These are phyloP conservation scores for Peronosclerospora sorghi DNA, from an alignment of 352 stramenopile genomes.

Conservation along the genomic window DNA sequence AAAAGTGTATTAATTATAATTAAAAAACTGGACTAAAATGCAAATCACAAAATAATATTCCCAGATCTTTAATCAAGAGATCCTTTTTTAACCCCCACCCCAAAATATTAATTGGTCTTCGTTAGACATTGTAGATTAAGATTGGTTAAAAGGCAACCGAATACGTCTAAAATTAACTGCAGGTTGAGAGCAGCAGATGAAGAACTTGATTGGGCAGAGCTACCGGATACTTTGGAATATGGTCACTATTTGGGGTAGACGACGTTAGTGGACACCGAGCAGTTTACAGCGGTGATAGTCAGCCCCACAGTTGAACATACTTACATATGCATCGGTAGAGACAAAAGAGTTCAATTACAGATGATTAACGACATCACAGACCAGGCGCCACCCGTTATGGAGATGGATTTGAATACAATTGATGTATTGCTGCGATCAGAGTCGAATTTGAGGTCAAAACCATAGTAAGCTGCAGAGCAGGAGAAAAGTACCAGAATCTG, in stretches of 20 bases:
- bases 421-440: constrained; percentile 22
- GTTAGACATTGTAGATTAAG: no score
- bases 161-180: constrained; percentile 29
- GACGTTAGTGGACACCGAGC: constrained; percentile 2
- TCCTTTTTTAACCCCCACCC: no score
- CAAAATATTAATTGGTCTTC: no score
- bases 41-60: no score
- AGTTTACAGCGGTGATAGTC: constrained; percentile 1
- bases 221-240: constrained; percentile 28
- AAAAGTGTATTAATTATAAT: no score
- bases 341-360: constrained; percentile 41
- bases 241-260: constrained; percentile 18
- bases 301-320: constrained; percentile 11
- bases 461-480: constrained; percentile 28
- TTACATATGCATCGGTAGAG: constrained; percentile 22
- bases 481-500: constrained; percentile 80
- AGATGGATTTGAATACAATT: constrained; percentile 39
- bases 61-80: no score
- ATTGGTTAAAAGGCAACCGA: constrained; percentile 35
- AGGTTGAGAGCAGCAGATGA: constrained; percentile 25
- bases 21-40: no score
- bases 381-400: constrained; percentile 65
- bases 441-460: constrained; percentile 27
- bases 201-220: constrained; percentile 33
- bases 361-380: constrained; percentile 80